These are phyloP conservation scores for Penicillium lividum DNA, from an alignment of 495 filamentous ascomycete genomes.

Conservation along the genomic window DNA sequence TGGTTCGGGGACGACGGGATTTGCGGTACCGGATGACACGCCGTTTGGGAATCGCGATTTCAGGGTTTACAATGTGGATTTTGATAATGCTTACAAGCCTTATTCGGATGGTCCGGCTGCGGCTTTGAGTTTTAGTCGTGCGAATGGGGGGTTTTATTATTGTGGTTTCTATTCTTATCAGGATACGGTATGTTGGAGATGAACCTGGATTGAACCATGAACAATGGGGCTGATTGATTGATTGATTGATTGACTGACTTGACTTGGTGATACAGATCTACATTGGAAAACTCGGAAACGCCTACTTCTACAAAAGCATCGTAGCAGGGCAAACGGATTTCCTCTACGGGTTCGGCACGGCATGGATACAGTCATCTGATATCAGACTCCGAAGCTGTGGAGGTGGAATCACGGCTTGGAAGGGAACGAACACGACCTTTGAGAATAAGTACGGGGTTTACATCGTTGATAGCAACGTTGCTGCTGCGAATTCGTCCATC, in stretches of 20 bases:
- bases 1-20: slow-evolving; percentile 56
- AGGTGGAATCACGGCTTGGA: slow-evolving; percentile 67
- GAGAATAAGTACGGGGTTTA: slow-evolving; percentile 64
- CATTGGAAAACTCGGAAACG: slow-evolving; percentile 60
- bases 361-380: slow-evolving; percentile 45
- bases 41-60: slow-evolving; percentile 60
- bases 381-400: slow-evolving; percentile 56
- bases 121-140: slow-evolving; percentile 54
- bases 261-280: slow-evolving; percentile 43
- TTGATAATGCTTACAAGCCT: slow-evolving; percentile 55
- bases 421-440: slow-evolving; percentile 64
- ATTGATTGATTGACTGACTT: not conserved
- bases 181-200: slow-evolving; percentile 47
- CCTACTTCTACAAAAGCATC: slow-evolving; percentile 55
- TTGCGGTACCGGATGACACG: slow-evolving; percentile 55
- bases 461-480: slow-evolving; percentile 50
- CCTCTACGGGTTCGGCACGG: slow-evolving; percentile 56
- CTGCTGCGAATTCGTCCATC: slow-evolving; percentile 53
- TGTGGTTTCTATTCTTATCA: slow-evolving; percentile 60
- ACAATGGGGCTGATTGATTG: no score
- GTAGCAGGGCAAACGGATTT: slow-evolving; percentile 65
- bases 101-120: slow-evolving; percentile 56
- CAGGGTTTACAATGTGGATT: slow-evolving; percentile 60
- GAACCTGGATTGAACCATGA: no score
- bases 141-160: slow-evolving; percentile 61